Base-by-base conservation (phyloP, 108 stramenopile genomes). In the Skeletonema marinoi region DNA sequence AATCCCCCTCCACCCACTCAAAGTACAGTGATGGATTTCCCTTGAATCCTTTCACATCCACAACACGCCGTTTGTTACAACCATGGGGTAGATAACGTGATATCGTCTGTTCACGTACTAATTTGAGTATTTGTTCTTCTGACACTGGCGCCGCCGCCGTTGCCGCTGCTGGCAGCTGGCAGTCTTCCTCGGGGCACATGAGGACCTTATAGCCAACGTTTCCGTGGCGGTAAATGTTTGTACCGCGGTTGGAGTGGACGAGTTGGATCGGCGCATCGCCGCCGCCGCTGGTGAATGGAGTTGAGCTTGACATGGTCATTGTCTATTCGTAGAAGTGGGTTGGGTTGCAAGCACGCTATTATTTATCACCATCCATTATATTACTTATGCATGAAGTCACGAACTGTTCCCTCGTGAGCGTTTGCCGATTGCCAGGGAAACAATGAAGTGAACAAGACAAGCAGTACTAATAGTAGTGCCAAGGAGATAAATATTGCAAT, bases 1-100 rank as follows among this genome's bases (percentile, higher is more conserved):
- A 39, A 16, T 56, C 25, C 3, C 70, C 70, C 12, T 60, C 58
- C 29, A 70, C 70, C 70, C 70, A 70, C 1, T 60, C 59, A 21
- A 70, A 70, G 16, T 54, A 68, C 6, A 68, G 1, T 1, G 50
- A 17, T 19, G 50, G 50, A 51, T 51, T 51, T 6, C 50, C 50
- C 19, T 51, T 51, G 6, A 51, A 51, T 17, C 50, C 50, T 6
- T 19, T 51, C 17, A 51, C 50, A 51, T 51, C 50, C 17, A 51
- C 17, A 19, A 19, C 50, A 6, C 50, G 50, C 19, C 50, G 50
- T 19, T 19, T 51, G 5, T 7, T 51, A 7, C 50, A 51, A 1
- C 50, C 50, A 19, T 51, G n/a, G 17, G 50, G 50, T 19, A 51
- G 17, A 51, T 19, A 19, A 0, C 50, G 50, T 51, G 50, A 51